phyloP scores from a whole-genome alignment of 441 rosid genomes.

The Populus hybrid region DNA sequence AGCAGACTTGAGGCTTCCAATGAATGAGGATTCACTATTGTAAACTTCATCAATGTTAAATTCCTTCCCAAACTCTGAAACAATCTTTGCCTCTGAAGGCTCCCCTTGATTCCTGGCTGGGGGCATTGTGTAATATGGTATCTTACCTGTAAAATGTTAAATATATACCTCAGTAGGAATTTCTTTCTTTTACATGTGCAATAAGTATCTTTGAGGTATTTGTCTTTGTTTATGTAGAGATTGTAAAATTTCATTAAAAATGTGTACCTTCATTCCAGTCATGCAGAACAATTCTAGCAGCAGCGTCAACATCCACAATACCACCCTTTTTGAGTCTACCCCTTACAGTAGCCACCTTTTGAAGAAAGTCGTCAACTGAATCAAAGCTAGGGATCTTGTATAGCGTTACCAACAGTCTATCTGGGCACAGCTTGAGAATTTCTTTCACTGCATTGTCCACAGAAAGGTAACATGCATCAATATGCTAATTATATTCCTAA shows the following conservation, averaged over 20 bases:
- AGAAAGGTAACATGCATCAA: constrained; percentile 7
- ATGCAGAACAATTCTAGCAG: constrained; percentile 83
- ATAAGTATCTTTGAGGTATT: neutral
- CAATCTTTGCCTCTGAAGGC: constrained; percentile 71
- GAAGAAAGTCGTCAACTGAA: constrained; percentile 79
- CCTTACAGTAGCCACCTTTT: constrained; percentile 78
- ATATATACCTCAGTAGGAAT: neutral
- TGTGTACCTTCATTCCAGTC: constrained; percentile 92
- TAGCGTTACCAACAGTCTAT: constrained; percentile 55
- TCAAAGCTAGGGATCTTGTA: constrained; percentile 79
- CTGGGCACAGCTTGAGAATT: constrained; percentile 79
- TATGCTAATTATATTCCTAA: neutral
- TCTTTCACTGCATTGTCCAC: constrained; percentile 66
- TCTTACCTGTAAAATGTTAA: constrained; percentile 62
- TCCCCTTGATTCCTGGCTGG: constrained; percentile 65
- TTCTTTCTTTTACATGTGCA: neutral
- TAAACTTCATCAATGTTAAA: constrained; percentile 84
- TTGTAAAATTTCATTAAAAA: neutral
- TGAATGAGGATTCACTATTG: constrained; percentile 72
- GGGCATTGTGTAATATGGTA: constrained; percentile 88
- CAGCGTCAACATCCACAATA: constrained; percentile 74
- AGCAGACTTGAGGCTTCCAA: constrained; percentile 81
- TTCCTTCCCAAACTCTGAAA: constrained; percentile 70
- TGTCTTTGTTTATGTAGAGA: neutral
- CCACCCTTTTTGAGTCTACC: constrained; percentile 98